These are phyloP conservation scores for Neolentinus lepideus DNA, from an alignment of 1,284 basidiomycete genomes.

Conservation along the genomic window DNA sequence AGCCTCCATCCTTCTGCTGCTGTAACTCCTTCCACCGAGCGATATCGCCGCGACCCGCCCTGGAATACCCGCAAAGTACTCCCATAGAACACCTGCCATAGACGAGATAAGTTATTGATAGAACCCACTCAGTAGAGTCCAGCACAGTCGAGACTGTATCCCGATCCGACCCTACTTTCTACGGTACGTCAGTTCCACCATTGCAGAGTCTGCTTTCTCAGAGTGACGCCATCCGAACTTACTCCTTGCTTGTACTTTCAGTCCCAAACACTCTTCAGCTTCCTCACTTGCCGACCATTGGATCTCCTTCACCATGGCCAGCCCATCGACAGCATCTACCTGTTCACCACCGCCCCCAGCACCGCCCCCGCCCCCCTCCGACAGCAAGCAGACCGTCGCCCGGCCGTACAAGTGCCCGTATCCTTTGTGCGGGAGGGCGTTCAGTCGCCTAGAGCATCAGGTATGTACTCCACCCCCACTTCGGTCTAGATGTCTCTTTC, in stretches of 20 bases:
- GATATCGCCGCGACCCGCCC: background rate
- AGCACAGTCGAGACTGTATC: background rate
- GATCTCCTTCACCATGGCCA: background rate
- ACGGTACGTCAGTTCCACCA: background rate
- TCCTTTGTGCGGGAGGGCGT: constrained; percentile 83
- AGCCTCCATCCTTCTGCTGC: background rate
- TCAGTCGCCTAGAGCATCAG: constrained; percentile 90
- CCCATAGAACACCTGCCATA: background rate
- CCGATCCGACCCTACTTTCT: background rate
- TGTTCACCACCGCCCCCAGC: background rate
- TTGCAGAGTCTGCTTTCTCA: background rate
- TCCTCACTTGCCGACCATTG: background rate
- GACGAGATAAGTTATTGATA: constrained; percentile 3
- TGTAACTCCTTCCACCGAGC: background rate
- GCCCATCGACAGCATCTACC: background rate
- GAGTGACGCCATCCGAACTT: constrained; percentile 1
- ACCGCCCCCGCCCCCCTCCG: constrained; percentile 16
- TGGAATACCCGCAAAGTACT: background rate
- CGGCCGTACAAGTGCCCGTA: constrained; percentile 96
- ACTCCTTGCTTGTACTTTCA: background rate
- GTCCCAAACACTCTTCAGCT: background rate
- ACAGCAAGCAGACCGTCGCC: constrained; percentile 43
- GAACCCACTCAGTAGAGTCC: background rate
- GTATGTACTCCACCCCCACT: constrained; percentile 34
- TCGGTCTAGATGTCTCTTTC: constrained; percentile 4